Evolutionary conservation across 768 basidiomycete species (phyloP), one percentile per base, ranked within the genome.

Genomic region (Lactarius trivialis): DNA sequence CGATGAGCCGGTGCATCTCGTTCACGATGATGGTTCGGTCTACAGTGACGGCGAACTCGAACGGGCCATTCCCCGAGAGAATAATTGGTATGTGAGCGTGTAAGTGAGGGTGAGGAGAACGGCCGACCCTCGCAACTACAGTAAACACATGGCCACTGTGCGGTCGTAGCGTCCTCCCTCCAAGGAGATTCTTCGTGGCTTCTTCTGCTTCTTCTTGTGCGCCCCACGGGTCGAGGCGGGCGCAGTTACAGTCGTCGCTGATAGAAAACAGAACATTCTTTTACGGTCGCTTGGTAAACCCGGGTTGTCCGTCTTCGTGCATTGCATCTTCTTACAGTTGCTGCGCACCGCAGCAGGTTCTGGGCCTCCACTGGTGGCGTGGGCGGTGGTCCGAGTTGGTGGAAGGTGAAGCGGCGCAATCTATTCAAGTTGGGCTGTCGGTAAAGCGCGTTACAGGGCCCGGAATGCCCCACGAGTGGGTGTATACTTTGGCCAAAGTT

Each of bases 1-100:
- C 55, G 58, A 76, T 73, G 17, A 6, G 11, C 5, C 63, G 56
- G 50, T 69, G 70, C 19, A 71, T 41, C 19, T 65, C 61, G 43
- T 70, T 61, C 21, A 68, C 66, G 54, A 75, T 67, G 54, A 75
- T 67, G 24, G 64, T 66, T 71, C 73, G 75, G 24, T 62, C 50
- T 41, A 2, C 12, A 36, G 36, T 14, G 36, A 36, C 36, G 33
- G 33, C 33, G 19, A 21, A 48, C 12, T 24, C n/a, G 33, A 17
- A 34, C 12, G 21, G 15, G 14, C 55, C 55, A 37, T 37, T 17
- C 6, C 33, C 36, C 36, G 36, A 14, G 15, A 37, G 37, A 37
- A 37, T 9, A 36, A 36, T 37, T 17, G 15, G 11, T 36, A 36
- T 36, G 48, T 28, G 33, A 33, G 33, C n/a, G 1, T 9, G 12